Evolutionary conservation across 1,284 basidiomycete genomes (phyloP), one percentile per base, ranked within the genome.

Genomic region (Pseudozyma pruni): DNA sequence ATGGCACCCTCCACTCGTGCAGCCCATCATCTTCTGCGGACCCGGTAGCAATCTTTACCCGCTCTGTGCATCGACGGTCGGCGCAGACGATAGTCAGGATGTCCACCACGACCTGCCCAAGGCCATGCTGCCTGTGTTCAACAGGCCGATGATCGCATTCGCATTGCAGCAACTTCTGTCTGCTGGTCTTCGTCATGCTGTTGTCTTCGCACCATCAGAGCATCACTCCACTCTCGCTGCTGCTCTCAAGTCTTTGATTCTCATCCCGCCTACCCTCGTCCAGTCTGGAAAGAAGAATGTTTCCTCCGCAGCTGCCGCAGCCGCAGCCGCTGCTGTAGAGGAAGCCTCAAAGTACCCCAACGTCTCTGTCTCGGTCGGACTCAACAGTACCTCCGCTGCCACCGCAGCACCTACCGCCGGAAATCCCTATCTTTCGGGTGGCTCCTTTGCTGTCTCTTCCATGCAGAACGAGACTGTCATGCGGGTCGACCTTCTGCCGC

Each of bases 11-110:
- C 42, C 71, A 27, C 63, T 74, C 35, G 72, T 75, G 33, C 75
- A 77, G 50, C 78, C 80, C 47, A 72, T 81, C 62, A 73, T 81
- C 48, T 78, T 79, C 46, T 78, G 78, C 58, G 79, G 76, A 40
- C 75, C 72, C 8, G 77, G 74, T 10, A 66, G 63, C 58, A 78
- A 75, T 31, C 53, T 80, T n/a, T 81, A 81, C 41, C 79, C 80
- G 11, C 64, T 81, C 14, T 80, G 77, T 31, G 60, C 72, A 46
- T 64, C 59, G 27, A 53, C 59, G 38, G 46, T 58, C 20, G 44
- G 46, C 20, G 17, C 55, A 22, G 67, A 63, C 25, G 37, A 27
- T 32, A 32, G 51, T 1, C 40, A 51, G 6, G 48, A 70, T 38
- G 35, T 29, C 6, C 10, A 40, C 10, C 51, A 31, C 29, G 68